These are phyloP conservation scores for Paraglomus occultum DNA, from an alignment of 192 early-diverging fungal genomes.

Conservation along the genomic window DNA sequence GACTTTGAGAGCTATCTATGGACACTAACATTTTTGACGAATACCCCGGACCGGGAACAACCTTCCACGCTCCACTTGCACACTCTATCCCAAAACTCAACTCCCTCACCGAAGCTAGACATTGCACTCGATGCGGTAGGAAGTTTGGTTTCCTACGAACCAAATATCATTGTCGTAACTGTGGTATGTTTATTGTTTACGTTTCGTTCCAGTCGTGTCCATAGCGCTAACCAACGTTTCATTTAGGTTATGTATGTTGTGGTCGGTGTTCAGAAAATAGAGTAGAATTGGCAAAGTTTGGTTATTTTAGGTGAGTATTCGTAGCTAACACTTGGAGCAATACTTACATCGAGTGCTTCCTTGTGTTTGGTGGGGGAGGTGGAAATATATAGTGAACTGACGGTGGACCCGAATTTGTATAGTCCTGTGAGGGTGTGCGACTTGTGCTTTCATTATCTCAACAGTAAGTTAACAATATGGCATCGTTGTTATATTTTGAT, in stretches of 20 bases:
- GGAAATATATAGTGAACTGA: too few relatives aligned
- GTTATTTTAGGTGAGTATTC: constrained; percentile 35
- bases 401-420: too few relatives aligned
- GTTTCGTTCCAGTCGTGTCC: neutral
- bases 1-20: too few relatives aligned
- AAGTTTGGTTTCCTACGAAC: constrained; percentile 40
- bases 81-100: constrained; percentile 17
- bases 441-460: constrained; percentile 7
- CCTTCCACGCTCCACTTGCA: constrained; percentile 16
- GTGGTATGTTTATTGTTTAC: constrained; percentile 32
- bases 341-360: neutral
- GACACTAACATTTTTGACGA: too few relatives aligned
- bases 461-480: constrained; percentile 2
- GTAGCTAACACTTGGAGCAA: neutral
- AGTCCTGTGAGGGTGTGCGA: constrained; percentile 12
- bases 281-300: constrained; percentile 36
- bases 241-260: constrained; percentile 36
- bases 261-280: constrained; percentile 35
- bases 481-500: neutral
- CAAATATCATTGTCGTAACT: constrained; percentile 41
- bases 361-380: too few relatives aligned
- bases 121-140: constrained; percentile 38
- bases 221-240: neutral
- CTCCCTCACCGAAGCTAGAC: constrained; percentile 13
- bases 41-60: constrained; percentile 11